A percentile compares a stretch with the other conserved stretches of the same genome.
phyloP scores from a whole-genome alignment of 768 basidiomycete genomes.

The Punctularia strigosozonata region DNA sequence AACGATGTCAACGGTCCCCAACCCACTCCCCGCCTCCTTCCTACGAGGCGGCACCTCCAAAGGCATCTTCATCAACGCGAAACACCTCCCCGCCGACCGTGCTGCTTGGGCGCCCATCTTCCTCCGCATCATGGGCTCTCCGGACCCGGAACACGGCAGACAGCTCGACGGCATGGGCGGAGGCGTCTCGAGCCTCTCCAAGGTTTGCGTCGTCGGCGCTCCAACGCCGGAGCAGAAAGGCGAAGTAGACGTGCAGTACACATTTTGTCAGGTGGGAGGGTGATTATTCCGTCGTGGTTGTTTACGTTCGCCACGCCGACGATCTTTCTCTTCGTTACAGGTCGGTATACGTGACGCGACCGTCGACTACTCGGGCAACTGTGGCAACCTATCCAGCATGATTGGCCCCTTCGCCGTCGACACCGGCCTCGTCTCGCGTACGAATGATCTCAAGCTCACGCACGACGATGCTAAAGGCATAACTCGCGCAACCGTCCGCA shows the following conservation, averaged over 20 bases:
- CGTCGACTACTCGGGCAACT: conserved; percentile 65
- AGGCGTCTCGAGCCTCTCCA: conserved; percentile 63
- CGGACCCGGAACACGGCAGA: conserved; percentile 51
- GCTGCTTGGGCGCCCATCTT: conserved; percentile 50
- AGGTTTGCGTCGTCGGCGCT: conserved; percentile 53
- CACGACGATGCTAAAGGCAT: neutral
- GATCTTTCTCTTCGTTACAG: no score
- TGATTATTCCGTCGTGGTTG: no score
- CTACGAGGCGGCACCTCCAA: conserved; percentile 71
- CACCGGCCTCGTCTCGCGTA: conserved; percentile 36
- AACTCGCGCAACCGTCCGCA: conserved; percentile 33
- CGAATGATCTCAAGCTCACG: conserved; percentile 5
- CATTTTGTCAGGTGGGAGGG: no score
- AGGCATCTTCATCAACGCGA: conserved; percentile 52
- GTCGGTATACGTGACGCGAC: conserved; percentile 40
- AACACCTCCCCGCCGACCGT: conserved; percentile 37
- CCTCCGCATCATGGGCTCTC: conserved; percentile 72
- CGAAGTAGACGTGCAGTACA: conserved; percentile 56
- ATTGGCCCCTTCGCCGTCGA: conserved; percentile 66
- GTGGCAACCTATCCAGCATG: conserved; percentile 65
- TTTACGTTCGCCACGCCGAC: no score
- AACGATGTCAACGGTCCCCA: conserved; percentile 11
- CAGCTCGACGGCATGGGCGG: conserved; percentile 81
- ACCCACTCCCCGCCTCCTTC: conserved; percentile 32
- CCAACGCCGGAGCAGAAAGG: conserved; percentile 30